Base-by-base conservation (phyloP, 306 rosid species). In the Dalbergia cultrata region DNA sequence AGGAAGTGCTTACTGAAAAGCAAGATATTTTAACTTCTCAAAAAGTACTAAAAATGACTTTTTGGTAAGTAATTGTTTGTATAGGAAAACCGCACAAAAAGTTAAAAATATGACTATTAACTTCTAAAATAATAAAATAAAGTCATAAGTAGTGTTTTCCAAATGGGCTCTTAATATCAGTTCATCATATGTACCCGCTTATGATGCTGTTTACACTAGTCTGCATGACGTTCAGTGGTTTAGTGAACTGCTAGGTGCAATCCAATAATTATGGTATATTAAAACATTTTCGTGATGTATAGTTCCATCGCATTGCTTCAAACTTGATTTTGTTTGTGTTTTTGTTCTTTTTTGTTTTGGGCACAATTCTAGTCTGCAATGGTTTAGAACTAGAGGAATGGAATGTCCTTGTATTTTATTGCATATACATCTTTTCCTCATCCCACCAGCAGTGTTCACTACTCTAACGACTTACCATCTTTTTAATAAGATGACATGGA, bases 401-500 rank as follows among this genome's bases (percentile, higher is more conserved):
- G 17, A 34, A 56, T 12, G 52, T 76, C 43, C 67, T 54, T 78
- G 83, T 72, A 37, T 72, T 78, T 85, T 64, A 8, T 50, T 65
- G 76, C 57, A 31, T 18, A 33, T 41, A 6, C 70, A 13, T 33
- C 31, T 39, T 60, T 59, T 76, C 78, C 21, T 57, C 19, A 26
- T 16, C 70, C 44, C 70, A 37, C 39, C 10, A 41, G 57, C 70
- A 79, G 49, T 57, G 22, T 80, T 78, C 12, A 58, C 57, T 60
- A 54, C 54, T 77, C 49, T 44, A 84, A 64, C 62, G 79, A 79
- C 57, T 82, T 43, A 72, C 75, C n/a, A 67, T 82, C 41, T 37
- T 2, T 35, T 79, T 81, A 31, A 85, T 78, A 83, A 95, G 99
- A 85, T 89, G 95, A 83, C 91, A 84, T 95, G 99, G 99, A 93